Conservation (phyloP, 2,329 filamentous ascomycete species). For the Teratosphaeria destructans region DNA sequence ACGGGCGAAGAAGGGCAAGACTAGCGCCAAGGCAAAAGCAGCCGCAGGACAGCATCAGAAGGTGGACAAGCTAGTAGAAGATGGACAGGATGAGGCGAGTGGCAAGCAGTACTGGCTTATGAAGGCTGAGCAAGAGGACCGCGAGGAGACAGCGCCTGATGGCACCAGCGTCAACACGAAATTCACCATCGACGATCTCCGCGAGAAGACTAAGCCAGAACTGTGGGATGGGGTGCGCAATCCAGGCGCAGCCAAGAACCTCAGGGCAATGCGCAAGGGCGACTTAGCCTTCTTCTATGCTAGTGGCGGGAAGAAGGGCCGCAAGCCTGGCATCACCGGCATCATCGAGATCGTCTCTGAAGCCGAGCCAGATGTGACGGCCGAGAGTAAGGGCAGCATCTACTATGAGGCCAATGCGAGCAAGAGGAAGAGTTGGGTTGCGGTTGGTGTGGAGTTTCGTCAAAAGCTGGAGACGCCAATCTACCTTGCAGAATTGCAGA, state of each 20-base stretch:
- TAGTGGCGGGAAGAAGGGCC: constrained; percentile 64
- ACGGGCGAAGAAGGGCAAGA: not conserved
- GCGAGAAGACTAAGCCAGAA: constrained; percentile 60
- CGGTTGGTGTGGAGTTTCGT: constrained; percentile 80
- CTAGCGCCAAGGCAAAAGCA: constrained; percentile 9
- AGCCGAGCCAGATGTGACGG: constrained; percentile 65
- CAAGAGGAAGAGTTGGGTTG: constrained; percentile 53
- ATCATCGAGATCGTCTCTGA: constrained; percentile 65
- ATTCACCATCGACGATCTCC: constrained; percentile 89
- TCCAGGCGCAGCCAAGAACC: constrained; percentile 66
- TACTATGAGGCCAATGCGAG: constrained; percentile 77
- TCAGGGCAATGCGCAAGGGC: constrained; percentile 81
- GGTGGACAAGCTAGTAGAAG: not conserved
- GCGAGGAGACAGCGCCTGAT: constrained; percentile 54
- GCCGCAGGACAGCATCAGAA: not conserved
- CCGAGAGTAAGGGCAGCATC: constrained; percentile 59
- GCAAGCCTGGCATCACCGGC: constrained; percentile 62
- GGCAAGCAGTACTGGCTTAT: constrained; percentile 36
- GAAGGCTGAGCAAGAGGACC: constrained; percentile 64
- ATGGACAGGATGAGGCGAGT: not conserved
- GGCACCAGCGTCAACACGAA: constrained; percentile 79
- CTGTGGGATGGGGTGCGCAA: constrained; percentile 70
- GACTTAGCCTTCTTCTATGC: constrained; percentile 97
- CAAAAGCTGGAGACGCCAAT: constrained; percentile 68
- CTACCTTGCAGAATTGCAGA: constrained; percentile 57